A percentile compares a stretch with the other conserved stretches of the same genome.
phyloP scores from a whole-genome alignment of 2,329 filamentous ascomycete species.

The Epichloe gansuensis region DNA sequence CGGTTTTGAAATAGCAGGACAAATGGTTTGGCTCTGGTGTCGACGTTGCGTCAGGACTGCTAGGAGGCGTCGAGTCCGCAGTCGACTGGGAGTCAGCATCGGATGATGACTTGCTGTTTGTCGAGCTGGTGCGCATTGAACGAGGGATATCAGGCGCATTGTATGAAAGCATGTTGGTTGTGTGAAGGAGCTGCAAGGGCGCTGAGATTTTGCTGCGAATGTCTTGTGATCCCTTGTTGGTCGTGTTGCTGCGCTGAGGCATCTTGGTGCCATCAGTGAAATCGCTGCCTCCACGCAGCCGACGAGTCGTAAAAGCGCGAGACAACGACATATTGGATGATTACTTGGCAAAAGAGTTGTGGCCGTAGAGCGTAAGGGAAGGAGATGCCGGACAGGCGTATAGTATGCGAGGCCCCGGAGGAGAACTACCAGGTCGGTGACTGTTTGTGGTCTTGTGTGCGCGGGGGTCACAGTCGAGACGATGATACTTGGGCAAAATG shows the following conservation, averaged over 20 bases:
- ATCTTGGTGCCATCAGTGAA: slow-evolving; percentile 28
- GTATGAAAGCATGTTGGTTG: slow-evolving; percentile 93
- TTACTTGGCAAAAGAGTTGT: background rate
- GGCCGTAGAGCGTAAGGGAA: background rate
- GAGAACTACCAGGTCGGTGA: background rate
- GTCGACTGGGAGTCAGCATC: slow-evolving; percentile 58
- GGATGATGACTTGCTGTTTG: slow-evolving; percentile 49
- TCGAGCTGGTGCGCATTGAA: slow-evolving; percentile 37
- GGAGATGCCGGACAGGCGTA: background rate
- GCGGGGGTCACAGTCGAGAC: background rate
- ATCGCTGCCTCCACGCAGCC: slow-evolving; percentile 41
- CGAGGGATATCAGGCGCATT: slow-evolving; percentile 72
- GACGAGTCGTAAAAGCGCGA: slow-evolving; percentile 60
- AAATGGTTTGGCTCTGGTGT: slow-evolving; percentile 54
- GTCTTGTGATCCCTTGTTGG: slow-evolving; percentile 33
- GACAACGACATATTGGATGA: slow-evolving; percentile 41
- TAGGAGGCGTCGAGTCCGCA: slow-evolving; percentile 47
- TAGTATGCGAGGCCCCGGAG: background rate
- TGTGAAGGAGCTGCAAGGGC: slow-evolving; percentile 78
- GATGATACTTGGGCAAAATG: too few species aligned
- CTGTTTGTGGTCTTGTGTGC: background rate
- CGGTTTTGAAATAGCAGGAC: slow-evolving; percentile 52
- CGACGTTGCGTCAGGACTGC: slow-evolving; percentile 54
- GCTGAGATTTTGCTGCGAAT: slow-evolving; percentile 69
- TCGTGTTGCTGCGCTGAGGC: slow-evolving; percentile 38